Conservation (phyloP, 306 rosid genomes). For the Dalbergia cultrata region DNA sequence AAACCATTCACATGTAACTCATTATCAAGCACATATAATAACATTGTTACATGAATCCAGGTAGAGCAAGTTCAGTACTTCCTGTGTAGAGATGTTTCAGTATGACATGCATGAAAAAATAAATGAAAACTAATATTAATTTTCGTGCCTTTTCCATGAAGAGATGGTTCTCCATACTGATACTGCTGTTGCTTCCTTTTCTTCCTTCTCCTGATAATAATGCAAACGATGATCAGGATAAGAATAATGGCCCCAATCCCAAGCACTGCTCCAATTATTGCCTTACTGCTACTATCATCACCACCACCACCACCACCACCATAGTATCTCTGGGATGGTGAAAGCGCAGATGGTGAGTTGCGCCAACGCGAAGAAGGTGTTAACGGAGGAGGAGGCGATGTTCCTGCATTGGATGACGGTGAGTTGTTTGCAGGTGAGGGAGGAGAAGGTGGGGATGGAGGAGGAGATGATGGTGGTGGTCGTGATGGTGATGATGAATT, state of each 20-base stretch:
- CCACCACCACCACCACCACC: too few species aligned
- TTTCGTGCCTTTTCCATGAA: slow-evolving; percentile 58
- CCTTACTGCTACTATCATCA: neutral
- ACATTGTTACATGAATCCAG: neutral
- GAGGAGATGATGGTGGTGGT: neutral
- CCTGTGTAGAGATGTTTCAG: too few species aligned
- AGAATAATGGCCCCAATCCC: slow-evolving; percentile 58
- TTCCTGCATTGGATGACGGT: slow-evolving; percentile 30
- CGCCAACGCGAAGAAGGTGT: slow-evolving; percentile 12
- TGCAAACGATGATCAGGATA: slow-evolving; percentile 46
- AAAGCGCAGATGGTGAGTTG: too few species aligned
- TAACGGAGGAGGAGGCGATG: slow-evolving; percentile 32
- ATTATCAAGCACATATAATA: neutral
- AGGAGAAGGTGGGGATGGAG: slow-evolving; percentile 34
- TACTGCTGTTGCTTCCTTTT: slow-evolving; percentile 55
- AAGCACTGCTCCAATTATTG: slow-evolving; percentile 56
- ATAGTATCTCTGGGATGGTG: too few species aligned
- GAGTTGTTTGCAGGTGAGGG: slow-evolving; percentile 46
- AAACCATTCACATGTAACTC: too few species aligned
- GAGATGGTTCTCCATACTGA: slow-evolving; percentile 63
- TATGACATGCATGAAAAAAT: neutral
- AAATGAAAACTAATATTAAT: neutral
- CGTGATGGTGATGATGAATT: slow-evolving; percentile 38
- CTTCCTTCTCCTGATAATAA: slow-evolving; percentile 61
- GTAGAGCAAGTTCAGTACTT: too few species aligned